Evolutionary conservation across 192 early-diverging fungal genomes (phyloP), one percentile per base, ranked within the genome.

Genomic region (Chytriomyces hyalinus): DNA sequence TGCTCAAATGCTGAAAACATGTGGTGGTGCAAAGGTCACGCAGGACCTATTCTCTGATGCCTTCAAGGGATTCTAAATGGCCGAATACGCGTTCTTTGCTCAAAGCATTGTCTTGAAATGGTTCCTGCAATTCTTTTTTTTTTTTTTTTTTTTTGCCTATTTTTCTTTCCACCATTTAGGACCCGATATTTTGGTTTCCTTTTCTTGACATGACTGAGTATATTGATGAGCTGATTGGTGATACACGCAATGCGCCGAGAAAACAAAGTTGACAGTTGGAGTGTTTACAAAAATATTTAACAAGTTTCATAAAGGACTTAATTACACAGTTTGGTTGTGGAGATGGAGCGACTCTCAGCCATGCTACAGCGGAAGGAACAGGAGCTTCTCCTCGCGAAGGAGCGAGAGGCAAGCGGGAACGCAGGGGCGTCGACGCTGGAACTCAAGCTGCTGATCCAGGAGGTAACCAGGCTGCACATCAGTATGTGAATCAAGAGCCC

Each of bases 1-100:
- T 62, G 61, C 67, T 61, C 73, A 81, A 49, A 61, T 59, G 65
- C 59, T 82, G 43, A 81, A 80, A 59, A 75, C 22, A 51, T 46
- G 67, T 47, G 67, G 26, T 5, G 53, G 53, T 57, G 53, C 63
- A 10, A 65, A 48, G 64, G 13, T 66, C 48, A 66, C 62, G 45
- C 43, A 26, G 28, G 74, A 65, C 36, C 24, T 50, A 9, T 76
- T 76, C 43, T 76, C 74, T 6, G 74, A 76, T 62, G 48, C 74
- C 5, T 76, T 76, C 49, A 76, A 76, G 49, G 74, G 63, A 6
- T 76, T 76, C 28, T 76, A 20, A 2, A 57, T 13, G 53, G 15
- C 3, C 53, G 36, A 36, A 36, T 36, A 36, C 36, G 36, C 36
- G 36, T 36, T 36, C 3, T 36, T 36, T 36, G 36, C 36, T 36